These are phyloP conservation scores for Bathelium albidoporum DNA, from an alignment of 495 filamentous ascomycete genomes.

Conservation along the genomic window DNA sequence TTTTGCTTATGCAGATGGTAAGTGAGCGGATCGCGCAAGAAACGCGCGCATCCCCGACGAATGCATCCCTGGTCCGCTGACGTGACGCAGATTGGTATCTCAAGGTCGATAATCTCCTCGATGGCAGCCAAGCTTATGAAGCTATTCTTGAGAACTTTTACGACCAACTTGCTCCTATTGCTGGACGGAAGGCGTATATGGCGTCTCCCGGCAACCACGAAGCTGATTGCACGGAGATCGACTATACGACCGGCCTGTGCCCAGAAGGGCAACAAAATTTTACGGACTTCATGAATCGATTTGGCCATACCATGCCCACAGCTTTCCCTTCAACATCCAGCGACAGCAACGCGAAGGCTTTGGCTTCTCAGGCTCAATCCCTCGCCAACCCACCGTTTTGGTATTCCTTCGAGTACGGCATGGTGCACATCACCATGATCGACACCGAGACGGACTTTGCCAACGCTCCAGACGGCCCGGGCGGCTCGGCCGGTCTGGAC, in stretches of 20 bases:
- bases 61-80: no score
- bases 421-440: conserved; percentile 10
- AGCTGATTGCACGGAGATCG: conserved; percentile 35
- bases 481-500: conserved; percentile 38
- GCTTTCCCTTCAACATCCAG: conserved; percentile 14
- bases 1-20: conserved; percentile 40
- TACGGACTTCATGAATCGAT: conserved; percentile 13
- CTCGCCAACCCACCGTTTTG: conserved; percentile 44
- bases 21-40: no score
- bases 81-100: conserved; percentile 40
- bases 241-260: conserved; percentile 26
- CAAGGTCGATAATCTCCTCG: conserved; percentile 33
- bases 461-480: conserved; percentile 35
- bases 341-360: conserved; percentile 33
- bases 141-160: conserved; percentile 39
- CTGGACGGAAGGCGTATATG: conserved; percentile 37
- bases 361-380: conserved; percentile 37
- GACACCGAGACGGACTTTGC: conserved; percentile 27
- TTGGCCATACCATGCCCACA: conserved; percentile 9
- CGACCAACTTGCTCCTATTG: conserved; percentile 35
- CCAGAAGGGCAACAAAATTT: conserved; percentile 13
- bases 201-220: conserved; percentile 38
- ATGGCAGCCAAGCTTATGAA: conserved; percentile 34
- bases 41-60: no score
- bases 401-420: conserved; percentile 14